These are phyloP conservation scores for Aspergillus bertholletiae DNA, from an alignment of 495 filamentous ascomycete genomes.

Conservation along the genomic window DNA sequence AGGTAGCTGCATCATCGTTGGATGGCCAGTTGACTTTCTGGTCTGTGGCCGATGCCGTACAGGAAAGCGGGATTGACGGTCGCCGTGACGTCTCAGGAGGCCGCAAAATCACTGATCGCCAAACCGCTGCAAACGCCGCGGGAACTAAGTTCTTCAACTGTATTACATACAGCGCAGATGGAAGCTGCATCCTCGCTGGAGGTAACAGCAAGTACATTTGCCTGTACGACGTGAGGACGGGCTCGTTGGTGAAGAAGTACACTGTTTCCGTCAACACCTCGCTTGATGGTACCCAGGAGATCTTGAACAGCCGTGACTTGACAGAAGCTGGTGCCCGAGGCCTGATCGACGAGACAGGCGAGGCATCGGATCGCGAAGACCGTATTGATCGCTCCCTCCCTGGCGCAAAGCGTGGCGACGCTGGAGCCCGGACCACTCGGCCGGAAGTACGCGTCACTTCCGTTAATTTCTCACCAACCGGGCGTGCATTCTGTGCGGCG, in stretches of 20 bases:
- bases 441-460: constrained; percentile 85
- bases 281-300: constrained; percentile 92
- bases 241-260: constrained; percentile 88
- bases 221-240: constrained; percentile 84
- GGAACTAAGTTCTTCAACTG: constrained; percentile 87
- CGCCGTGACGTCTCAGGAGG: constrained; percentile 92
- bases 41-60: constrained; percentile 82
- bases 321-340: constrained; percentile 86
- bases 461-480: constrained; percentile 83
- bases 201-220: constrained; percentile 98
- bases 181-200: constrained; percentile 80
- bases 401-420: constrained; percentile 81
- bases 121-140: constrained; percentile 83
- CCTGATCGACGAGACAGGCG: constrained; percentile 80
- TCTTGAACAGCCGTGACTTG: constrained; percentile 84
- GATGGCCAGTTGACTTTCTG: constrained; percentile 96
- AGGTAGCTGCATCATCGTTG: constrained; percentile 86
- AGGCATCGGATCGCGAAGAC: constrained; percentile 84
- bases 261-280: constrained; percentile 92
- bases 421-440: constrained; percentile 65
- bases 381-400: constrained; percentile 82
- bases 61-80: constrained; percentile 76
- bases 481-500: constrained; percentile 88
- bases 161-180: constrained; percentile 87
- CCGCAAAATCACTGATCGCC: constrained; percentile 77